Evolutionary conservation across 148 eudicot species (phyloP).

Genomic region (Selenicereus undatus): DNA sequence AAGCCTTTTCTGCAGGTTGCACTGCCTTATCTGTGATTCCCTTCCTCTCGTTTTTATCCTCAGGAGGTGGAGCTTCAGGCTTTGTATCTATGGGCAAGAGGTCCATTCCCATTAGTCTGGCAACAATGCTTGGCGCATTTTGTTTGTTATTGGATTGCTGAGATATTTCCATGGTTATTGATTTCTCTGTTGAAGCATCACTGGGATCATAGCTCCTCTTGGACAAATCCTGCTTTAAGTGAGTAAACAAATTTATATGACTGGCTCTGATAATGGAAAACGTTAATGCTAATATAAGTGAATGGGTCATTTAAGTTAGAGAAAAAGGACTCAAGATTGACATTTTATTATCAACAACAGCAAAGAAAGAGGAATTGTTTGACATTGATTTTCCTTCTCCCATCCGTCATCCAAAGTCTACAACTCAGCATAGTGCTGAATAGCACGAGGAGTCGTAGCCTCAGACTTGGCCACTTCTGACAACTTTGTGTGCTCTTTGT

Average conservation of each 20-base stretch:
- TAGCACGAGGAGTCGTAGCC: no score
- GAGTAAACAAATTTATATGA: background rate
- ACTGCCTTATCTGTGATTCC: constrained; percentile 24
- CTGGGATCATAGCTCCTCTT: constrained; percentile 35
- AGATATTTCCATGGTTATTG: constrained; percentile 62
- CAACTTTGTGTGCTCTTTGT: no score
- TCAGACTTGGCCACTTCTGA: no score
- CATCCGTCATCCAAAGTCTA: no score
- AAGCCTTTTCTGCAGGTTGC: constrained; percentile 37
- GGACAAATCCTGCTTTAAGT: constrained; percentile 38
- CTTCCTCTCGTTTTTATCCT: constrained; percentile 30
- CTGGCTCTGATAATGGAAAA: background rate
- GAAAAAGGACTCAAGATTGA: background rate
- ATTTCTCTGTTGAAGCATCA: constrained; percentile 74
- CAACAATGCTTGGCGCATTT: constrained; percentile 75
- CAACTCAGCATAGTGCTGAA: no score
- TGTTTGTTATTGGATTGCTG: constrained; percentile 44
- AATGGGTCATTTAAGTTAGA: background rate
- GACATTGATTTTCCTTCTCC: background rate
- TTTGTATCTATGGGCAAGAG: constrained; percentile 47
- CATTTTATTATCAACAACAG: background rate
- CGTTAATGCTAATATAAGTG: background rate
- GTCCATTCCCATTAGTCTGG: constrained; percentile 96
- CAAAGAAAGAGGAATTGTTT: background rate
- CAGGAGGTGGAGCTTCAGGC: constrained; percentile 26